Percentiles rank a stretch among this genome's conserved stretches.
Evolutionary conservation across 495 filamentous ascomycete genomes (phyloP).

Genomic region (Daldinia grandis): DNA sequence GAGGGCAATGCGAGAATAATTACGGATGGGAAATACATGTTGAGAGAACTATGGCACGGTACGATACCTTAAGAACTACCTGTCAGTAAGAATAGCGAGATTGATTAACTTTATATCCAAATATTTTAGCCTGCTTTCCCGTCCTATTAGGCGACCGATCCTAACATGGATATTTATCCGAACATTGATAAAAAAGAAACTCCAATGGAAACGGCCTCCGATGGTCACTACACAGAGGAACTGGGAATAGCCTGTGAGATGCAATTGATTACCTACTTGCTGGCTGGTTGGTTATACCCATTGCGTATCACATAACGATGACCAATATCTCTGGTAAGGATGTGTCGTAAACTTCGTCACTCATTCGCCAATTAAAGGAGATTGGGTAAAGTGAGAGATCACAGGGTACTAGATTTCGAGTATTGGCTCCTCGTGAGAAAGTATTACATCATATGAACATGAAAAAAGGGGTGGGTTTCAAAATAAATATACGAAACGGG

Average conservation of each 20-base stretch:
- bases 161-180: slow-evolving; percentile 32
- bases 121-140: slow-evolving; percentile 9
- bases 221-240: slow-evolving; percentile 18
- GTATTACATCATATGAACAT: too few species aligned
- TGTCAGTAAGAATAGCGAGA: slow-evolving; percentile 2
- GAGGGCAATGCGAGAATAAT: slow-evolving; percentile 21
- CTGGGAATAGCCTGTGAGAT: slow-evolving; percentile 15
- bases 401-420: background rate
- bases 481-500: too few species aligned
- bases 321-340: slow-evolving; percentile 6
- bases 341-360: slow-evolving; percentile 21
- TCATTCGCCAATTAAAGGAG: slow-evolving; percentile 11
- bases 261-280: background rate
- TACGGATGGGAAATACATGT: slow-evolving; percentile 21
- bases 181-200: slow-evolving; percentile 15
- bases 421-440: background rate
- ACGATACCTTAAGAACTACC: background rate
- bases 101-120: slow-evolving; percentile 24
- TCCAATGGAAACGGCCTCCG: slow-evolving; percentile 7
- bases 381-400: slow-evolving; percentile 2
- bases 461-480: too few species aligned
- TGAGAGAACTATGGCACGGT: background rate
- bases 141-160: slow-evolving; percentile 26
- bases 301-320: background rate
- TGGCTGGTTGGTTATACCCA: slow-evolving; percentile 11